A percentile compares a stretch with the other conserved stretches of the same genome.
Conservation (phyloP, 1,284 basidiomycete species). For the Cutaneotrichosporon sp. region DNA sequence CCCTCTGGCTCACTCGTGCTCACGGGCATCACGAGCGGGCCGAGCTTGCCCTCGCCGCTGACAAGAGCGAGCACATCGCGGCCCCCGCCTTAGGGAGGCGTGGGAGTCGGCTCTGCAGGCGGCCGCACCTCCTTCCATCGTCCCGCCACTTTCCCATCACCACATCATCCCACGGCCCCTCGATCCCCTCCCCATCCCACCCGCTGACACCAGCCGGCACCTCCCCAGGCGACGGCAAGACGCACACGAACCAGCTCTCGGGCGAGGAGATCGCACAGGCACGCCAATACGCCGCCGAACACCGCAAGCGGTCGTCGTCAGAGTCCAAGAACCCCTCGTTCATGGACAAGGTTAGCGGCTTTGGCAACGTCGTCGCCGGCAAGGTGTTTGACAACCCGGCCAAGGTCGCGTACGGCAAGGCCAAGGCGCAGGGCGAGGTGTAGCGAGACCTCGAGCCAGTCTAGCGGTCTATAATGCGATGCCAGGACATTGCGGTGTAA, state of each 20-base stretch:
- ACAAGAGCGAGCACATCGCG: too few relatives aligned
- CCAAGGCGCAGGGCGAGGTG: slow-evolving; percentile 9
- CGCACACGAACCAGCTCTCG: background rate
- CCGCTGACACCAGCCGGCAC: slow-evolving; percentile 12
- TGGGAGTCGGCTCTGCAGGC: too few relatives aligned
- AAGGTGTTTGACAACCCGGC: slow-evolving; percentile 12
- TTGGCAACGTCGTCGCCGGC: slow-evolving; percentile 9
- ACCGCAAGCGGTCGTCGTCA: background rate
- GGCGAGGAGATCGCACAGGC: background rate
- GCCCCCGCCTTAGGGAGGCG: too few relatives aligned
- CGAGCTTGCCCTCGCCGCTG: too few relatives aligned
- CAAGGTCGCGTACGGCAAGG: slow-evolving; percentile 16
- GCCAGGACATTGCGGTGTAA: background rate
- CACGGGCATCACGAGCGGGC: too few relatives aligned
- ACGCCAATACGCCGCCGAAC: background rate
- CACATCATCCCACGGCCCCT: too few relatives aligned
- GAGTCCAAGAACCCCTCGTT: slow-evolving; percentile 1
- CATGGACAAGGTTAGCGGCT: slow-evolving; percentile 11
- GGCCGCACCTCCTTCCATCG: too few relatives aligned
- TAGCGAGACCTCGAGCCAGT: background rate
- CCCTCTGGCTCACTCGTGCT: too few relatives aligned
- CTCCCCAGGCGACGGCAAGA: slow-evolving; percentile 8
- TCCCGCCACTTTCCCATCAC: too few relatives aligned
- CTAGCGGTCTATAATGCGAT: background rate
- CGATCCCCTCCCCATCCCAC: too few relatives aligned